Percentiles rank a stretch among this genome's conserved stretches.
These are phyloP conservation scores for Loxodes magnus DNA, from an alignment of 73 alveolate genomes.

Conservation along the genomic window DNA sequence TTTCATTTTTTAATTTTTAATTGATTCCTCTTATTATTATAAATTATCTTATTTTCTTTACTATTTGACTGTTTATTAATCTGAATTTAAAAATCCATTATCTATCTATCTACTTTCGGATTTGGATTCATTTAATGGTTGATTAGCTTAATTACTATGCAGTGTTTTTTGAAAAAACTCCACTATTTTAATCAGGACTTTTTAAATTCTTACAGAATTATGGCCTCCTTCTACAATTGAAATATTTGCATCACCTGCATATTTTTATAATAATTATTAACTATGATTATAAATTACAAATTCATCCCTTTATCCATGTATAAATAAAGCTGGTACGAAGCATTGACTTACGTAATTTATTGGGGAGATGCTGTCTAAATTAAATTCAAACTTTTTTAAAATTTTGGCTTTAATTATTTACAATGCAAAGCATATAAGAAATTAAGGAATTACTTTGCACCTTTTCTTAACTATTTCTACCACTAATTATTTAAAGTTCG, in stretches of 20 bases:
- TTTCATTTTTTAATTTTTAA: too few relatives aligned
- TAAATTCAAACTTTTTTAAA: constrained; percentile 60
- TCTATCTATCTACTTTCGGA: too few relatives aligned
- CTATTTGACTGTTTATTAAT: too few relatives aligned
- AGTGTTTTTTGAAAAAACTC: background rate
- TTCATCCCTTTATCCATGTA: constrained; percentile 81
- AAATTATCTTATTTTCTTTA: too few relatives aligned
- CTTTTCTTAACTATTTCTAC: constrained; percentile 51
- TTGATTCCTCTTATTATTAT: too few relatives aligned
- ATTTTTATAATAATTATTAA: constrained; percentile 51
- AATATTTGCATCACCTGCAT: constrained; percentile 67
- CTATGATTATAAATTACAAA: constrained; percentile 90
- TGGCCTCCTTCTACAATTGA: constrained; percentile 12
- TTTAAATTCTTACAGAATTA: constrained; percentile 1
- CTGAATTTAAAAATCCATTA: too few relatives aligned
- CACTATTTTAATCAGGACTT: background rate
- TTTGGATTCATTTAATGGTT: too few relatives aligned
- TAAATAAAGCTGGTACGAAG: constrained; percentile 71
- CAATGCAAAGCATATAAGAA: too few relatives aligned
- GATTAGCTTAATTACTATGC: too few relatives aligned
- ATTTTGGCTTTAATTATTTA: constrained; percentile 60
- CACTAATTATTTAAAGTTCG: constrained; percentile 43
- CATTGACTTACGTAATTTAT: constrained; percentile 45
- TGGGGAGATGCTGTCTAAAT: constrained; percentile 62
- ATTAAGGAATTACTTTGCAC: constrained; percentile 30